These are phyloP conservation scores for Dipteronia dyeriana DNA, from an alignment of 345 rosid genomes.

Conservation along the genomic window DNA sequence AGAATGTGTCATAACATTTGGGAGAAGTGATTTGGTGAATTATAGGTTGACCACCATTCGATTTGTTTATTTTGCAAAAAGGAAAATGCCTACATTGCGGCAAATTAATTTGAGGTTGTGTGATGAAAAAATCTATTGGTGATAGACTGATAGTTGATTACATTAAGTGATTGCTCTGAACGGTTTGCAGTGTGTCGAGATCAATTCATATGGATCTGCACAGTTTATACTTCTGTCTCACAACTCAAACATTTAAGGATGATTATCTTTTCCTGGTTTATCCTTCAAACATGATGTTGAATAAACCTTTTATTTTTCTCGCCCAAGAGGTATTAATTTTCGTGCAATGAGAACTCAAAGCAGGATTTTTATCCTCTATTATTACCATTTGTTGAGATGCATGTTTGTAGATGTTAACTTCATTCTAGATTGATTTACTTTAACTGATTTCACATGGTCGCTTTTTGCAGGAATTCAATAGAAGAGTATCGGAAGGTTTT, in stretches of 20 bases:
- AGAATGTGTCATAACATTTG: neutral
- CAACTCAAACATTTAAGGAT: neutral
- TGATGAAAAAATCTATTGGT: neutral
- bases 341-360: neutral
- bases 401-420: neutral
- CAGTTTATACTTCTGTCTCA: neutral
- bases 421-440: neutral
- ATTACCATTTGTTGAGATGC: neutral
- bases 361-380: neutral
- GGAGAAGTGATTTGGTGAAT: neutral
- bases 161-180: neutral
- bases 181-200: neutral
- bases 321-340: neutral
- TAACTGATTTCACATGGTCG: constrained; percentile 2
- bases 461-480: constrained; percentile 65
- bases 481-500: constrained; percentile 77
- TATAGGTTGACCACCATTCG: neutral
- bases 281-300: neutral
- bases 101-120: neutral
- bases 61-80: neutral
- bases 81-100: neutral
- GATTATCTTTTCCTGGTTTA: neutral
- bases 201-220: neutral
- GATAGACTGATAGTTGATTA: neutral
- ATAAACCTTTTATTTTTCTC: neutral